Conservation (phyloP, 2,329 filamentous ascomycete genomes). For the Karstenula rhodostoma region DNA sequence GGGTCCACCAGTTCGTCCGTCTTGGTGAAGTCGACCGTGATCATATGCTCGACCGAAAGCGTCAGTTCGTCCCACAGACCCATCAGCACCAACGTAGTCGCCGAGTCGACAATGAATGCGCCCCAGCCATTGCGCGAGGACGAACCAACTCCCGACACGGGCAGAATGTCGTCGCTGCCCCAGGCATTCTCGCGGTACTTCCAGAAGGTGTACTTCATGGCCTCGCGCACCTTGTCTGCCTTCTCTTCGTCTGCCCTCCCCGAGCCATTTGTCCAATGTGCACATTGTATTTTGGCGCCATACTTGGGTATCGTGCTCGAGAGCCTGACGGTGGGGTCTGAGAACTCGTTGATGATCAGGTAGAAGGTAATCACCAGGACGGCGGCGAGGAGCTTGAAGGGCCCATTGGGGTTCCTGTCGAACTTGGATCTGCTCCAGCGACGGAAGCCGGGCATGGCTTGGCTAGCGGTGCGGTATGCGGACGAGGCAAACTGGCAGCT, state of each 20-base stretch:
- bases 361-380: constrained; percentile 52
- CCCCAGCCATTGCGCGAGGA: constrained; percentile 53
- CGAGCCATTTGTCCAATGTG: constrained; percentile 45
- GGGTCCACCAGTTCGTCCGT: constrained; percentile 50
- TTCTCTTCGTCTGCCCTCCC: constrained; percentile 45
- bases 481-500: constrained; percentile 19
- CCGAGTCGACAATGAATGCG: constrained; percentile 53
- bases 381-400: constrained; percentile 52
- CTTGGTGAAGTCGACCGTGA: constrained; percentile 48
- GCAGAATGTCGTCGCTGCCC: constrained; percentile 51
- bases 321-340: constrained; percentile 36
- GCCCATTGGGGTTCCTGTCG: constrained; percentile 50
- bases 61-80: constrained; percentile 54
- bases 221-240: constrained; percentile 45
- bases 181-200: constrained; percentile 51
- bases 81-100: constrained; percentile 53
- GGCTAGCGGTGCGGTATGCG: constrained; percentile 13
- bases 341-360: constrained; percentile 50
- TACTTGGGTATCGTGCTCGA: constrained; percentile 18
- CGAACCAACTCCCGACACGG: constrained; percentile 47
- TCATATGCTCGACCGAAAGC: constrained; percentile 49
- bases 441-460: constrained; percentile 46
- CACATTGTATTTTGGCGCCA: constrained; percentile 45
- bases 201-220: constrained; percentile 52
- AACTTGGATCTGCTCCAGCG: constrained; percentile 49